Evolutionary conservation across 768 basidiomycete genomes (phyloP).

Genomic region (Russula lepida): DNA sequence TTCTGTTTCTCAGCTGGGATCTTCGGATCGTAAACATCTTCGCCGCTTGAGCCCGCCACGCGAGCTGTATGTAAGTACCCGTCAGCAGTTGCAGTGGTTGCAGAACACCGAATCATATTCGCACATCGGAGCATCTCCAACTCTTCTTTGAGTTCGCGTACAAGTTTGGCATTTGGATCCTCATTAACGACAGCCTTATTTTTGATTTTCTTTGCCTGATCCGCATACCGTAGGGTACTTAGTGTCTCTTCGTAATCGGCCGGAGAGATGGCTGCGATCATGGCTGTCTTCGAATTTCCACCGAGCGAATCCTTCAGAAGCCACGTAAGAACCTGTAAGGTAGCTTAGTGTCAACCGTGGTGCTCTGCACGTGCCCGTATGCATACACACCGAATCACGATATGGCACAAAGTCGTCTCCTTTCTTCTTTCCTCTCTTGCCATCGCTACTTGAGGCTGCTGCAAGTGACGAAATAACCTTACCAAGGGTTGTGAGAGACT

Average conservation of each 20-base stretch:
- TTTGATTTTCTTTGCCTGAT: slow-evolving; percentile 99
- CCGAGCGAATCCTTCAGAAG: slow-evolving; percentile 95
- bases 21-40: slow-evolving; percentile 76
- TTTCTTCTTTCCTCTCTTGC: slow-evolving; percentile 70
- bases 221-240: slow-evolving; percentile 94
- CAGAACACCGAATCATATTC: slow-evolving; percentile 21
- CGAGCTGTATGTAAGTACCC: slow-evolving; percentile 42
- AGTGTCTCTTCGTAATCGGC: slow-evolving; percentile 98
- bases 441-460: slow-evolving; percentile 47
- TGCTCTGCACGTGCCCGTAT: neutral
- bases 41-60: slow-evolving; percentile 57
- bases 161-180: slow-evolving; percentile 98
- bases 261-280: slow-evolving; percentile 99
- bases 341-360: neutral
- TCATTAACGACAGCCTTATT: slow-evolving; percentile 99
- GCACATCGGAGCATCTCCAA: slow-evolving; percentile 82
- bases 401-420: slow-evolving; percentile 93
- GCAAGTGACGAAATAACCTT: slow-evolving; percentile 92
- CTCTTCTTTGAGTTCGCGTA: slow-evolving; percentile 98
- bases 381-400: slow-evolving; percentile 79
- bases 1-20: slow-evolving; percentile 93
- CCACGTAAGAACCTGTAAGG: slow-evolving; percentile 84
- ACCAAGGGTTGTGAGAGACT: slow-evolving; percentile 93
- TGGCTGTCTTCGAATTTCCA: slow-evolving; percentile 95
- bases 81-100: slow-evolving; percentile 12